Percentiles rank a stretch among this genome's conserved stretches.
Conservation (phyloP, 345 rosid species). For the Streptanthus diversifolius region DNA sequence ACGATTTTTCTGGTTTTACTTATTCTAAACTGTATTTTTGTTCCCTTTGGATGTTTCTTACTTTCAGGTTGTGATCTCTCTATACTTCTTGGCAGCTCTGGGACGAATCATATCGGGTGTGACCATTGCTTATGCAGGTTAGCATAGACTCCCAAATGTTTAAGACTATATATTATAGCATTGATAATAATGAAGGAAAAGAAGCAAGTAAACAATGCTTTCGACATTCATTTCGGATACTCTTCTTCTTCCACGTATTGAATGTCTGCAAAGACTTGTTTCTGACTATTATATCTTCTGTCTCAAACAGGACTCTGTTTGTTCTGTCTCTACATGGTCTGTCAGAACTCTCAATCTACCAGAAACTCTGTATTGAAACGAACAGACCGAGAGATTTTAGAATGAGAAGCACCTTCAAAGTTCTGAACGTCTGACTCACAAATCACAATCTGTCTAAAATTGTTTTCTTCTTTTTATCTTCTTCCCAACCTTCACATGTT, state of each 20-base stretch:
- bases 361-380: slow-evolving; percentile 34
- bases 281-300: not conserved
- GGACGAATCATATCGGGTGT: slow-evolving; percentile 81
- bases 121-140: slow-evolving; percentile 91
- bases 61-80: slow-evolving; percentile 66
- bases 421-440: not conserved
- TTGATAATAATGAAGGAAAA: not conserved
- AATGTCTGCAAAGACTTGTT: not conserved
- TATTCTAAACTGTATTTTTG: not conserved
- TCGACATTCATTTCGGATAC: not conserved
- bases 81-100: slow-evolving; percentile 60
- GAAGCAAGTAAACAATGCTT: not conserved
- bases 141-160: not conserved
- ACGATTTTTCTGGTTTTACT: not conserved
- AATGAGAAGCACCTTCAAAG: not conserved
- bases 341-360: slow-evolving; percentile 47
- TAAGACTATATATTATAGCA: not conserved
- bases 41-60: not conserved
- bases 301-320: slow-evolving; percentile 62
- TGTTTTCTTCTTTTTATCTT: not conserved
- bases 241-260: not conserved
- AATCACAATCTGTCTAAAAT: not conserved
- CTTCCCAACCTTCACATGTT: not conserved
- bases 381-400: slow-evolving; percentile 29
- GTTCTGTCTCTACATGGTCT: slow-evolving; percentile 68